These are phyloP conservation scores for Podospora sp. DNA, from an alignment of 495 filamentous ascomycete species.

Conservation along the genomic window DNA sequence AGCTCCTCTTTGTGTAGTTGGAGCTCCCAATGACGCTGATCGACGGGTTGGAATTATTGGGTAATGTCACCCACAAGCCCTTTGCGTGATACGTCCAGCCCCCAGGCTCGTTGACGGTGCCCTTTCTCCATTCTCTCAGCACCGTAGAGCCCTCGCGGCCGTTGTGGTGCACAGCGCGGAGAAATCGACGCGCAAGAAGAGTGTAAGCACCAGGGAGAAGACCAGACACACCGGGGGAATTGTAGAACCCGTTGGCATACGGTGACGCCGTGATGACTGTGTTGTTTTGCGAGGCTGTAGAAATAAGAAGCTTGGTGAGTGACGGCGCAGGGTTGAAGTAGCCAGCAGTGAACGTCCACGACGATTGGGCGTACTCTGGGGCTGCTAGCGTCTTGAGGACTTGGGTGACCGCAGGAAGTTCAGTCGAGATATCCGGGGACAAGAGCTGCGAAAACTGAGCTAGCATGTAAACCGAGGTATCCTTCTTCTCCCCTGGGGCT, in stretches of 20 bases:
- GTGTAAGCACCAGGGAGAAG: constrained; percentile 93
- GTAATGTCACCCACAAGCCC: constrained; percentile 87
- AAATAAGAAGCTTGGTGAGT: constrained; percentile 75
- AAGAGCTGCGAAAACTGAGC: constrained; percentile 84
- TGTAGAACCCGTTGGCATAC: constrained; percentile 93
- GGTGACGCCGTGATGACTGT: constrained; percentile 94
- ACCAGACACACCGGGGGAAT: constrained; percentile 82
- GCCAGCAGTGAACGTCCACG: constrained; percentile 95
- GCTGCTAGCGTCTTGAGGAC: constrained; percentile 68
- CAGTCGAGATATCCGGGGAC: constrained; percentile 78
- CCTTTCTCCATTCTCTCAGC: constrained; percentile 86
- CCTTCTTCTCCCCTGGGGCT: constrained; percentile 33
- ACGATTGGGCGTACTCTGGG: constrained; percentile 63
- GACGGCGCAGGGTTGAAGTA: constrained; percentile 95
- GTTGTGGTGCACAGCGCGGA: constrained; percentile 65
- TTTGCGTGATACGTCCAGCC: constrained; percentile 99
- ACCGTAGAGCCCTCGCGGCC: constrained; percentile 63
- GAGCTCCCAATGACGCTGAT: constrained; percentile 85
- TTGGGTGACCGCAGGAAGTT: constrained; percentile 75
- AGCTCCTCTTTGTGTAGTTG: constrained; percentile 95
- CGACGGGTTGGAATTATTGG: constrained; percentile 60
- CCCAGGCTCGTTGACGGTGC: constrained; percentile 73
- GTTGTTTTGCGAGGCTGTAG: constrained; percentile 64
- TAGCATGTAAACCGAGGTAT: constrained; percentile 83
- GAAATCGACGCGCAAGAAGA: constrained; percentile 78